These are phyloP conservation scores for Podaxis pistillaris DNA, from an alignment of 768 basidiomycete genomes.

Conservation along the genomic window DNA sequence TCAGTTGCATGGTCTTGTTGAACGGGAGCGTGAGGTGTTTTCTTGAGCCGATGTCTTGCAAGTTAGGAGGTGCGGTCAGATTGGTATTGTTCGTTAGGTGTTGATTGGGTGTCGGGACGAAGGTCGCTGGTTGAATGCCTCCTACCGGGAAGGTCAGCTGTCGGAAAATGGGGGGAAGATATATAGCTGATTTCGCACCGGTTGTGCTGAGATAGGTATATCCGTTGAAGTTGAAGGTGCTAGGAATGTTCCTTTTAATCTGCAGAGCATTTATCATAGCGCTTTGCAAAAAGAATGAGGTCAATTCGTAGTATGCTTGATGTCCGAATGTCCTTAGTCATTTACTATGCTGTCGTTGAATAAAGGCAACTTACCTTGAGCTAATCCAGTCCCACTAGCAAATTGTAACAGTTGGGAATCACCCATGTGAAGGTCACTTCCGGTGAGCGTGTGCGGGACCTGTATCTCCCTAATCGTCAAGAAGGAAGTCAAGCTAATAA, in stretches of 20 bases:
- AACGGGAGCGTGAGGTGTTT: not conserved
- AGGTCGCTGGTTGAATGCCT: not conserved
- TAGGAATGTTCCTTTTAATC: not conserved
- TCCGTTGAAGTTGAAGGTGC: constrained; percentile 2
- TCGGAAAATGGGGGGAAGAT: too few relatives aligned
- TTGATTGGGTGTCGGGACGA: not conserved
- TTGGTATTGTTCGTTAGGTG: not conserved
- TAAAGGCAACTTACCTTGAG: not conserved
- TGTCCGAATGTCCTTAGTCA: not conserved
- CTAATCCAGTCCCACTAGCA: not conserved
- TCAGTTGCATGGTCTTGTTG: constrained; percentile 6
- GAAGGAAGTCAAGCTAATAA: not conserved
- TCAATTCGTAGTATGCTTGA: not conserved
- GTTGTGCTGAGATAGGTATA: constrained; percentile 3
- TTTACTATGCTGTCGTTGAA: not conserved
- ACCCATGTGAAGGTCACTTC: not conserved
- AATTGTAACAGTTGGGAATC: not conserved
- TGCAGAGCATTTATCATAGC: not conserved
- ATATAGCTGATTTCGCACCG: not conserved
- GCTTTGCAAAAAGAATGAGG: constrained; percentile 2
- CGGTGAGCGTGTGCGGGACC: not conserved
- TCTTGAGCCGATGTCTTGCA: not conserved
- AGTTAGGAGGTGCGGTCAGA: not conserved
- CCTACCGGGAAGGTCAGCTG: not conserved
- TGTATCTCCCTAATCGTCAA: not conserved